Base-by-base conservation (phyloP, 805 yeast species). In the Priceomyces haplophilus region DNA sequence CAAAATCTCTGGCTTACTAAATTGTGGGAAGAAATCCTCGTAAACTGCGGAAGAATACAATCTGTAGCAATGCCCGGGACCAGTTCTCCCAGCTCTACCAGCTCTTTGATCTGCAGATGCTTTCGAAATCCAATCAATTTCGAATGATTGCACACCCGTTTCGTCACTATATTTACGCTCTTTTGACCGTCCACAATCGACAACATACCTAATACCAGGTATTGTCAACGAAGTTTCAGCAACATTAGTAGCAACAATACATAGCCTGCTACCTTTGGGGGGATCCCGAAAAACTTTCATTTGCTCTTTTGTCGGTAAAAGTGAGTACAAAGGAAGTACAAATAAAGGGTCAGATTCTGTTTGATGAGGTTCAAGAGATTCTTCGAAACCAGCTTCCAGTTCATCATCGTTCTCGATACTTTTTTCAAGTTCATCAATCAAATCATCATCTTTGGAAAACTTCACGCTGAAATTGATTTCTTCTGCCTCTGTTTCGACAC, bases 31-130 rank as follows among this genome's bases (percentile, higher is more conserved):
- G 50, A 84, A 93, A 48, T 82, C 78, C 58, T 93, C 97, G 61
- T 73, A 93, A 6, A 95, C 85, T 1, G 99, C 99, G 12, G 98
- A 90, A 0, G 98, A 91, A 55, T 75, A 93, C 11, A 93, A 63
- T 46, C 99, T 72, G 61, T 93, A 93, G 61, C 97, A 88, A 57
- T 93, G 98, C 45, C 99, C 99, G 0, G 99, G 97, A 0, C 98
- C 99, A 0, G 97, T 90, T 75, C 98, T 83, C 59, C 97, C 98
- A 39, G 98, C 98, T 72, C 98, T 82, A 58, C 98, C 98, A 15
- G 95, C 69, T 68, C 99, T 78, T 70, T 93, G 99, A 51, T 81
- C 93, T 0, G 98, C 91, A 45, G 96, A 85, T 1, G 99, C 99
- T 55, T 93, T 89, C 37, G 96, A 85, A 3, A 90, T 73, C 97